Conservation (phyloP, 164 flowering plant genomes). For the Dillenia suffruticosa region DNA sequence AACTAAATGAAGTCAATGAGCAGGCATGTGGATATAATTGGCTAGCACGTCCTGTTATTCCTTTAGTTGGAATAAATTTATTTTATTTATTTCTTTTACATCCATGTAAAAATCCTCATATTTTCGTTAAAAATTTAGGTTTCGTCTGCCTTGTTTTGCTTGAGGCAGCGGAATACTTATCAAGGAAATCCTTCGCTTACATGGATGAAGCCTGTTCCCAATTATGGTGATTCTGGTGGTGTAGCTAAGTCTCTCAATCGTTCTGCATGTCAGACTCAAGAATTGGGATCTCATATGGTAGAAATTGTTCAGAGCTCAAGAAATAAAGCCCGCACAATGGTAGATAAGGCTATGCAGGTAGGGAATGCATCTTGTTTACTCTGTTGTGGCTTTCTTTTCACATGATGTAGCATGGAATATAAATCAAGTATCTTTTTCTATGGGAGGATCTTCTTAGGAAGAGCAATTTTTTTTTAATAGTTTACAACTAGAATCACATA, state of each 20-base stretch:
- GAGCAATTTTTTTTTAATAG: too few species aligned
- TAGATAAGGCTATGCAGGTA: constrained; percentile 64
- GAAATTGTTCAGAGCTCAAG: constrained; percentile 58
- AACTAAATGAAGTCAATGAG: constrained; percentile 51
- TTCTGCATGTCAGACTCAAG: constrained; percentile 27
- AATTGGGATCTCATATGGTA: constrained; percentile 36
- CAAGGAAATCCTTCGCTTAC: constrained; percentile 30
- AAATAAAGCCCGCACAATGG: constrained; percentile 57
- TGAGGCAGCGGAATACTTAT: constrained; percentile 61
- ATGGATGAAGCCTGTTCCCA: constrained; percentile 22
- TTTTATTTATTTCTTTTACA: not conserved
- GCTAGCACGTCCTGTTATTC: too few species aligned
- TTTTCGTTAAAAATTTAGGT: constrained; percentile 31
- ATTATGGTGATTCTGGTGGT: constrained; percentile 18
- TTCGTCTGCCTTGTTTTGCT: constrained; percentile 39
- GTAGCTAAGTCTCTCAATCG: constrained; percentile 23
- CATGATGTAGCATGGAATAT: too few species aligned
- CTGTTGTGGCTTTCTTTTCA: too few species aligned
- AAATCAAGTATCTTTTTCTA: too few species aligned
- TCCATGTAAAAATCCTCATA: not conserved
- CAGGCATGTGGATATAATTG: constrained; percentile 34
- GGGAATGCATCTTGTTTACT: too few species aligned
- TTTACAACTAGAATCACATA: too few species aligned
- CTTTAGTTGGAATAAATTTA: too few species aligned
- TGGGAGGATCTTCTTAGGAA: too few species aligned